Percentiles rank a stretch among this genome's conserved stretches.
These are phyloP conservation scores for Nemophila menziesii DNA, from an alignment of 257 asterid species.

Conservation along the genomic window DNA sequence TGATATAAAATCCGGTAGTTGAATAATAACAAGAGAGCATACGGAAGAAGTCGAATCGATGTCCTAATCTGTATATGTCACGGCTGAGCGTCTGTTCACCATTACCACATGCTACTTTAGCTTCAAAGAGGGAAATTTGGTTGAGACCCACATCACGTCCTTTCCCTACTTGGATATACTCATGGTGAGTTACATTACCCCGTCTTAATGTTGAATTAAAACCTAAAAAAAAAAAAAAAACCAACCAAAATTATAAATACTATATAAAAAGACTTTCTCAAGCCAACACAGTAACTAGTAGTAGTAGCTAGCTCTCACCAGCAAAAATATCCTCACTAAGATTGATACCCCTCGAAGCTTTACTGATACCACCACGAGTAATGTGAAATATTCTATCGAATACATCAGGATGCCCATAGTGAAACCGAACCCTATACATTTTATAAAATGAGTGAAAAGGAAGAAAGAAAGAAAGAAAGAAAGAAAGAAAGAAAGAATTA, in stretches of 20 bases:
- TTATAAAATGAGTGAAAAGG: too few species aligned
- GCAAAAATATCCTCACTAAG: slow-evolving; percentile 98
- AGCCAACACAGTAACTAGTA: too few species aligned
- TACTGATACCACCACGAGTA: slow-evolving; percentile 97
- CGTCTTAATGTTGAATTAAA: slow-evolving; percentile 82
- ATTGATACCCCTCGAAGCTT: slow-evolving; percentile 88
- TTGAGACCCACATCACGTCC: slow-evolving; percentile 96
- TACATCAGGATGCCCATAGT: slow-evolving; percentile 95
- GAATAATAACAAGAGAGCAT: slow-evolving; percentile 79
- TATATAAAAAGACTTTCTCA: too few species aligned
- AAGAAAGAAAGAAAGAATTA: slow-evolving; percentile 4
- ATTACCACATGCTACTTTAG: slow-evolving; percentile 94
- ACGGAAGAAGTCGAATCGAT: slow-evolving; percentile 95
- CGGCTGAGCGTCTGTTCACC: slow-evolving; percentile 96
- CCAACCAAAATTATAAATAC: too few species aligned
- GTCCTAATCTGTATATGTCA: slow-evolving; percentile 88
- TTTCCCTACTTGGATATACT: slow-evolving; percentile 90
- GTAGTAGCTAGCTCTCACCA: slow-evolving; percentile 49
- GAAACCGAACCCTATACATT: slow-evolving; percentile 84
- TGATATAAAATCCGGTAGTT: slow-evolving; percentile 81
- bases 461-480: too few species aligned
- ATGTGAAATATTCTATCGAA: slow-evolving; percentile 92
- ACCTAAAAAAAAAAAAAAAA: slow-evolving; percentile 43
- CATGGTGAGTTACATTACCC: slow-evolving; percentile 89
- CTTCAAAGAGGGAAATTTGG: slow-evolving; percentile 93